Percentiles rank a stretch among this genome's conserved stretches.
phyloP scores from a whole-genome alignment of 441 rosid genomes.

The Adansonia gregorii region DNA sequence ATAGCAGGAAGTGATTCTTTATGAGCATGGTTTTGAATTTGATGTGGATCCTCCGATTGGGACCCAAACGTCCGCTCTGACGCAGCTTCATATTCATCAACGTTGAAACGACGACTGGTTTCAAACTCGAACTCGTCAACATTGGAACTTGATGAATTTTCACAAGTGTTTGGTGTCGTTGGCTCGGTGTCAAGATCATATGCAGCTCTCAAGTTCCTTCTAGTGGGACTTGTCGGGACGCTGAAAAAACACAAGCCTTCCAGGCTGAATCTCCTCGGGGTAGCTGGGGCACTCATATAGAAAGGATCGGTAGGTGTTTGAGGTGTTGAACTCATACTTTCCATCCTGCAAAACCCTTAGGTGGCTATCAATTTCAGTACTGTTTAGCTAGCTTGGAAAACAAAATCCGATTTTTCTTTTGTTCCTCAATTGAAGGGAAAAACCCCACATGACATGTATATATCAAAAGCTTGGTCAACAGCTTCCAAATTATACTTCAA shows the following conservation, averaged over 20 bases:
- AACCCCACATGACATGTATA: slow-evolving; percentile 15
- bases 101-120: slow-evolving; percentile 7
- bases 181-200: slow-evolving; percentile 6
- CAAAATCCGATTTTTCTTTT: not conserved
- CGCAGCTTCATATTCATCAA: not conserved
- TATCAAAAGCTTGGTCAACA: slow-evolving; percentile 18
- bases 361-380: not conserved
- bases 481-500: slow-evolving; percentile 38
- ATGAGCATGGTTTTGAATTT: not conserved
- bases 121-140: slow-evolving; percentile 25
- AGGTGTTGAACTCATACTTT: slow-evolving; percentile 6
- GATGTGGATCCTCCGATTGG: not conserved
- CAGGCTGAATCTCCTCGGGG: slow-evolving; percentile 30
- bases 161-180: not conserved
- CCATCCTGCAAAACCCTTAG: not conserved
- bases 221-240: slow-evolving; percentile 34
- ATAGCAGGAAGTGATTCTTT: slow-evolving; percentile 40
- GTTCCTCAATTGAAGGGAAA: slow-evolving; percentile 26
- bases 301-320: slow-evolving; percentile 2
- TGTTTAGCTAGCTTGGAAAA: not conserved
- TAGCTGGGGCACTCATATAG: slow-evolving; percentile 34
- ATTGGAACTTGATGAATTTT: slow-evolving; percentile 13
- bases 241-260: slow-evolving; percentile 34
- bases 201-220: not conserved
- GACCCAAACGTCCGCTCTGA: slow-evolving; percentile 1